Evolutionary conservation across 2,329 filamentous ascomycete species (phyloP), one percentile per base, ranked within the genome.

Genomic region (Fusarium illudens): DNA sequence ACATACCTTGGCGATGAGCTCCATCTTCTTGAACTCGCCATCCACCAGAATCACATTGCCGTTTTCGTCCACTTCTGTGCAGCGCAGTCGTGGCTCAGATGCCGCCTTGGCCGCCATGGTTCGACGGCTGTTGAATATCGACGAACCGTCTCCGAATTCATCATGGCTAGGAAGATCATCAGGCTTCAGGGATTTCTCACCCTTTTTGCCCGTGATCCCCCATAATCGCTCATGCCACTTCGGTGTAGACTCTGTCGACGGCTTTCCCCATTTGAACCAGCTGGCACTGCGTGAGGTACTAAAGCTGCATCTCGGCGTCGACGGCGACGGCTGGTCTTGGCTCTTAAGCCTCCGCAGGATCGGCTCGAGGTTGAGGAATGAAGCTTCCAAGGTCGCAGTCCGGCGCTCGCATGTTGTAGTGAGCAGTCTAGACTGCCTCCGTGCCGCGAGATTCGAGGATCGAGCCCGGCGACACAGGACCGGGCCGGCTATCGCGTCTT

Each of bases 1-100:
- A 33, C 71, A 54, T 79, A 94, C 92, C 86, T 96, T 97, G 55
- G 94, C 94, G 78, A 97, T 98, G 48, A 99, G 84, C 81, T 99
- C 96, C 74, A 90, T 96, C 85, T 99, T 99, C 82, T 96, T 96
- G 80, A 97, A 98, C 79, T 98, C 96, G 62, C 94, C 93, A 76
- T 96, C 96, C 19, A 97, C 92, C 60, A 98, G 84, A 19, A 95
- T 96, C 25, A 97, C 94, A 73, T 96, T 92, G 37, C 96, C 96
- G 75, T 92, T 89, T 77, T 94, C 93, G 74, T 98, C 94, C 62
- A 98, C 92, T 79, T 99, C 96, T 1, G 96, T 99, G 77, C 96
- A 99, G 56, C 96, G 87, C 70, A 99, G 83, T 62, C 93, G 90
- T 29, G 94, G 88, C 78, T 97, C 94, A 60, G 95, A 90, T 25